Conservation (phyloP, 495 filamentous ascomycete genomes). For the Glonium stellatum region DNA sequence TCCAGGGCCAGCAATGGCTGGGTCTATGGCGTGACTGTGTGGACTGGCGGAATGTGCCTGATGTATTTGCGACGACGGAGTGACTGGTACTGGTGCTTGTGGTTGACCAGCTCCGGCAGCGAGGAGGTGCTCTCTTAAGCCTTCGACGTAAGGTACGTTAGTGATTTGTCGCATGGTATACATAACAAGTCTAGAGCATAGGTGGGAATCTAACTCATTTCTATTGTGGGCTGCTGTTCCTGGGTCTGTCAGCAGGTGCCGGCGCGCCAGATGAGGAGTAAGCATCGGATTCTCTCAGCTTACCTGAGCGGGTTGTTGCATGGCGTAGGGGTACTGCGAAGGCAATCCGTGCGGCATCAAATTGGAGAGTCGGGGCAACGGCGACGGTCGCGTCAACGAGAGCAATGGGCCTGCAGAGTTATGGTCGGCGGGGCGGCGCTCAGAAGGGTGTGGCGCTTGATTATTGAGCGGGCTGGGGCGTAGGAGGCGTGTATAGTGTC, state of each 20-base stretch:
- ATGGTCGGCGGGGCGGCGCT: background rate
- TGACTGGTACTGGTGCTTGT: constrained; percentile 9
- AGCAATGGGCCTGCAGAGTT: background rate
- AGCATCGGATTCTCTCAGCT: constrained; percentile 10
- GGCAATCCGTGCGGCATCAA: constrained; percentile 27
- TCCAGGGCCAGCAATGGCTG: constrained; percentile 28
- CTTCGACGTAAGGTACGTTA: constrained; percentile 23
- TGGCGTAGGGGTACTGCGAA: constrained; percentile 23
- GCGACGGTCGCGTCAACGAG: constrained; percentile 1
- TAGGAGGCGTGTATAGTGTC: background rate
- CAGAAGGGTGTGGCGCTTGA: constrained; percentile 13
- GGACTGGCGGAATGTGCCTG: constrained; percentile 25
- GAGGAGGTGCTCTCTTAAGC: constrained; percentile 39
- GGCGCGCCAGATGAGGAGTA: constrained; percentile 3
- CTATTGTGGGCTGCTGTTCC: constrained; percentile 26
- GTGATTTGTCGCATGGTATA: constrained; percentile 15
- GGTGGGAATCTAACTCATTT: constrained; percentile 26
- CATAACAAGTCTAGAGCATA: background rate
- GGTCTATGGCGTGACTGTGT: constrained; percentile 35
- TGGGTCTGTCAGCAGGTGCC: constrained; percentile 19
- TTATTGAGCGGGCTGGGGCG: constrained; percentile 17
- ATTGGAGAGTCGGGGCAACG: constrained; percentile 2
- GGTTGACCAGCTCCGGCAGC: constrained; percentile 32
- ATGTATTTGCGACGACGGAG: background rate
- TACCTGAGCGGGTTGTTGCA: constrained; percentile 28